A percentile compares a stretch with the other conserved stretches of the same genome.
These are phyloP conservation scores for Funneliformis caledonium DNA, from an alignment of 371 early-diverging fungal genomes.

Conservation along the genomic window DNA sequence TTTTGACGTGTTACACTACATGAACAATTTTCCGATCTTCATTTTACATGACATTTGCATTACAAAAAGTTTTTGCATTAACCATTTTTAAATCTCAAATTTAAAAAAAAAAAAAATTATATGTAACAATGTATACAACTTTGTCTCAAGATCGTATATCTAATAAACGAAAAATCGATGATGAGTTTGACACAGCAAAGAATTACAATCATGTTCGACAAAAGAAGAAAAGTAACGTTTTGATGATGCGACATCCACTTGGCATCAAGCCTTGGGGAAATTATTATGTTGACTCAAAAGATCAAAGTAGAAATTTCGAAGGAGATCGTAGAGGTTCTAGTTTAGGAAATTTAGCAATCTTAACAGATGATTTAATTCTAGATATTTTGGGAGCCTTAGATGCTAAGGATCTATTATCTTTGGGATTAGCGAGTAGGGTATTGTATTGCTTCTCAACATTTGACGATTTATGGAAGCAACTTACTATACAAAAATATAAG, in stretches of 20 bases:
- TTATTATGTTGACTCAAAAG: constrained; percentile 51
- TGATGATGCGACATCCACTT: constrained; percentile 52
- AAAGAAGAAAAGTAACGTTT: background rate
- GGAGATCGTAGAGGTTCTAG: constrained; percentile 49
- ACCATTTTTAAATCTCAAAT: too few species aligned
- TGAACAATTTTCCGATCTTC: too few species aligned
- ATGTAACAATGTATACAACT: too few species aligned
- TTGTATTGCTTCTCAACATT: constrained; percentile 54
- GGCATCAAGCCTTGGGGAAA: constrained; percentile 70
- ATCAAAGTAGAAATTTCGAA: constrained; percentile 33
- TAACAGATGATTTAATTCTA: constrained; percentile 56
- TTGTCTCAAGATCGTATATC: too few species aligned
- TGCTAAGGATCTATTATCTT: constrained; percentile 45
- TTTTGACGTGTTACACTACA: too few species aligned
- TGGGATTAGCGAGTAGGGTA: constrained; percentile 51
- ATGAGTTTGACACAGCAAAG: too few species aligned
- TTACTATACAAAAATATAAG: constrained; percentile 53
- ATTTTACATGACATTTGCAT: too few species aligned
- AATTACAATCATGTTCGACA: too few species aligned
- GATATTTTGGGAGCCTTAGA: constrained; percentile 51
- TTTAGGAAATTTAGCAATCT: constrained; percentile 51
- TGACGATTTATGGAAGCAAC: constrained; percentile 63
- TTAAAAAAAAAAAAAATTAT: too few species aligned
- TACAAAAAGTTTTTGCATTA: too few species aligned
- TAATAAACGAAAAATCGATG: too few species aligned